Evolutionary conservation across 495 filamentous ascomycete species (phyloP), one percentile per base, ranked within the genome.

Genomic region (Penicillium cinerascens): DNA sequence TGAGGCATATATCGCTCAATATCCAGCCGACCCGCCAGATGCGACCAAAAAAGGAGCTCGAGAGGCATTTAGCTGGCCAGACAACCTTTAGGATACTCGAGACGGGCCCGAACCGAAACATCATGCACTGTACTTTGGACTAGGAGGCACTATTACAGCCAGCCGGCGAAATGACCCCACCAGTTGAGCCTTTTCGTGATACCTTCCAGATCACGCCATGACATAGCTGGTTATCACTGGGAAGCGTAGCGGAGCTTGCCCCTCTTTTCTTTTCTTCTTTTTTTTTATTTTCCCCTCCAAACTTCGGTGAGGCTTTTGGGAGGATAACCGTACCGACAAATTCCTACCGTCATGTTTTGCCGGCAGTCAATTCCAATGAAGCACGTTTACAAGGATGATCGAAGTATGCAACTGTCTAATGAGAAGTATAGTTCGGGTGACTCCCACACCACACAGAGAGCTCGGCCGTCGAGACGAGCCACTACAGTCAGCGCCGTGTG

Each of bases 401-500:
- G 11, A 13, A 11, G 10, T 13, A 33, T 33, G 29, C 11, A 3
- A 33, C 10, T 13, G 29, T 33, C 29, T 13, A 13, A 13, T 11
- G 29, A 13, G 29, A 33, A 33, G 29, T 33, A 39, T 39, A 39
- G 37, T 9, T 18, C 37, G 37, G n/a, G 16, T 17, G 36, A 38
- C n/a, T n/a, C n/a, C n/a, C n/a, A n/a, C n/a, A n/a, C n/a, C 37
- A 5, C 15, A 20, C 4, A 18, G 15, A 20, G 7, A 11, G 6
- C n/a, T 6, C 13, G 9, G 16, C n/a, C 7, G 16, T 15, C 18
- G 21, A 3, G 25, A 9, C 20, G 7, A 26, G 4, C n/a, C 10
- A 23, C 21, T n/a, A 22, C 25, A 72, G 69, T 74, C 70, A 72
- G 62, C 67, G 56, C 16, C 37, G 67, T 74, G 66, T 70, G 70